Evolutionary conservation across 257 asterid genomes (phyloP).

Genomic region (Solanum sitiens): DNA sequence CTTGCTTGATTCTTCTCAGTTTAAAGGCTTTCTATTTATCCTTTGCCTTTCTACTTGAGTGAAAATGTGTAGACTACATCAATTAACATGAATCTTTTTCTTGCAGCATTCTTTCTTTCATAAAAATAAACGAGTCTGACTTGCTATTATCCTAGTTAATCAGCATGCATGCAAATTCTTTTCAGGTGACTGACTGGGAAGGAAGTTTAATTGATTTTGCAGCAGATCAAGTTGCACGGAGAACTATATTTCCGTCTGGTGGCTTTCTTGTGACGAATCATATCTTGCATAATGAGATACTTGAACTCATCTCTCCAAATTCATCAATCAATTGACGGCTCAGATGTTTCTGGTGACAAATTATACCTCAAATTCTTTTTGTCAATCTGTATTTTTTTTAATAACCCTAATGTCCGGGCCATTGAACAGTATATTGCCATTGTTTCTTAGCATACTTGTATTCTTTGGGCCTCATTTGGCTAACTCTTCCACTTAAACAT

Average conservation of each 20-base stretch:
- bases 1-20: not conserved
- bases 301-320: constrained; percentile 45
- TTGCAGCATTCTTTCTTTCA: not conserved
- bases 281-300: constrained; percentile 36
- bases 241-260: constrained; percentile 55
- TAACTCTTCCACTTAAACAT: not conserved
- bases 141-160: not conserved
- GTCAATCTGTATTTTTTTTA: not conserved
- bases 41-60: not conserved
- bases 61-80: not conserved
- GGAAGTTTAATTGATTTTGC: constrained; percentile 59
- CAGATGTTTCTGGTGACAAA: not conserved
- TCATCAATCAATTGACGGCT: constrained; percentile 4
- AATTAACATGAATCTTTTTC: not conserved
- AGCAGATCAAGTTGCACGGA: constrained; percentile 51
- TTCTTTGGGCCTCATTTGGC: not conserved
- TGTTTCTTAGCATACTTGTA: not conserved
- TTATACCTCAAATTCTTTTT: not conserved
- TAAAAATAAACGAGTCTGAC: not conserved
- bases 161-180: not conserved
- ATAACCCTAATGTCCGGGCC: no score
- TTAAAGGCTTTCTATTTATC: not conserved
- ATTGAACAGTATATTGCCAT: not conserved
- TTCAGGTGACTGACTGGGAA: constrained; percentile 86
- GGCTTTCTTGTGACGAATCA: constrained; percentile 71